phyloP scores from a whole-genome alignment of 768 basidiomycete species.

The Punctularia strigosozonata region DNA sequence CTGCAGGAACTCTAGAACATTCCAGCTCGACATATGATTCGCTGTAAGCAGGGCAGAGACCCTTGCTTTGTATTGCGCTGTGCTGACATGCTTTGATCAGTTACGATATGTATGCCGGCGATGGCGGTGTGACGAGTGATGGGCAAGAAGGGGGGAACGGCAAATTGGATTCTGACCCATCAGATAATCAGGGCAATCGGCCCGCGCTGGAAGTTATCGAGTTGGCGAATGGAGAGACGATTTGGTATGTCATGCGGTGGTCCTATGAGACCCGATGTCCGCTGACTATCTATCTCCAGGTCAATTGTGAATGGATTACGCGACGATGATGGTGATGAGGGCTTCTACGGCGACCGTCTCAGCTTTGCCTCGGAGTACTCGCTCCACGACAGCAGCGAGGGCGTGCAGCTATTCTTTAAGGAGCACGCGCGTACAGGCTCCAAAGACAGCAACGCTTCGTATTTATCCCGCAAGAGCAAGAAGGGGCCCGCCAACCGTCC shows the following conservation, averaged over 20 bases:
- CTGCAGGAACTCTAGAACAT: slow-evolving; percentile 41
- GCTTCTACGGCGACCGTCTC: slow-evolving; percentile 49
- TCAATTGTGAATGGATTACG: slow-evolving; percentile 77
- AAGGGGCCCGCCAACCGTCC: slow-evolving; percentile 48
- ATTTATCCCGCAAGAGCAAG: slow-evolving; percentile 49
- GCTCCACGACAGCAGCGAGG: slow-evolving; percentile 35
- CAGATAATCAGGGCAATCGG: slow-evolving; percentile 30
- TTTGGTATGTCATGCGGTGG: slow-evolving; percentile 46
- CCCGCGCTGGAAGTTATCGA: slow-evolving; percentile 73
- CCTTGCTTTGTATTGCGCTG: slow-evolving; percentile 5
- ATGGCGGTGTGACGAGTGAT: slow-evolving; percentile 27
- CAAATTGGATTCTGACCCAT: slow-evolving; percentile 21
- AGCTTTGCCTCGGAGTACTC: slow-evolving; percentile 74
- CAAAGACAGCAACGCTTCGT: slow-evolving; percentile 48
- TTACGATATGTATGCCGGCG: slow-evolving; percentile 72
- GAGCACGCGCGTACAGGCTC: slow-evolving; percentile 61
- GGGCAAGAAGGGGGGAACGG: no score
- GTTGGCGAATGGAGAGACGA: slow-evolving; percentile 77
- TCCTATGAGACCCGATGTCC: slow-evolving; percentile 4
- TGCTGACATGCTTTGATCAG: slow-evolving; percentile 25
- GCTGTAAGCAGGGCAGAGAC: slow-evolving; percentile 38
- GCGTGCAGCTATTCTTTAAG: slow-evolving; percentile 64
- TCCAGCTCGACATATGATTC: slow-evolving; percentile 67
- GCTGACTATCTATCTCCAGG: slow-evolving; percentile 28
- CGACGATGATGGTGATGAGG: slow-evolving; percentile 64